Base-by-base conservation (phyloP, 129 eudicot species). In the Ambrosia artemisiifolia region DNA sequence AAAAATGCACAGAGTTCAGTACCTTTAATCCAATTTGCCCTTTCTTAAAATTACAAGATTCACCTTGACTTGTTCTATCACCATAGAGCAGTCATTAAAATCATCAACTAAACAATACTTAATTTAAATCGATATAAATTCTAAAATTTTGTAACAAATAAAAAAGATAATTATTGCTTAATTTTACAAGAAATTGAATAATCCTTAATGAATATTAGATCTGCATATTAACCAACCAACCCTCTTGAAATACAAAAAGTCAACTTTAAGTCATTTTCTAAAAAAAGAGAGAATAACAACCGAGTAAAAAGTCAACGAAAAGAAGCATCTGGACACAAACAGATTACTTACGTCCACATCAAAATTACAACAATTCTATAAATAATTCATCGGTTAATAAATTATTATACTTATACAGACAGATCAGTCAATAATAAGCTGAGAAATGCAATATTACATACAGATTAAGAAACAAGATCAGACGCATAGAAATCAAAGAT, bases 261-360 rank as follows among this genome's bases (percentile, higher is more conserved):
- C 77, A 78, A 78, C 77, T 17, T 44, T 7, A 30, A 63, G 70
- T 46, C 20, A 18, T 61, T 30, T 60, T 72, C 77, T 60, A 13
- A 56, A 44, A 17, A 24, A 28, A 34, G 40, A 30, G 49, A 38
- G 18, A 73, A 47, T 35, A 24, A 24, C 28, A 24, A 24, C 5
- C 13, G 11, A 7, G 2, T 18, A 24, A 56, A 42, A 38, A 13
- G 38, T 20, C 38, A 7, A 18, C 6, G 40, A 4, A 40, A 13
- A 42, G 12, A 13, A 20, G 18, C 18, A 35, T 28, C 11, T 47
- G 32, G 3, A 67, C 8, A 59, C 11, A 28, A 7, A 72, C 38
- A 60, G 32, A 60, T 60, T 60, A 53, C 17, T 54, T 13, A 61
- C 36, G 12, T 56, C 63, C 66, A 57, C 30, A 28, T 10, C 12